These are phyloP conservation scores for Alternaria sp. DNA, from an alignment of 2,329 filamentous ascomycete species.

Conservation along the genomic window DNA sequence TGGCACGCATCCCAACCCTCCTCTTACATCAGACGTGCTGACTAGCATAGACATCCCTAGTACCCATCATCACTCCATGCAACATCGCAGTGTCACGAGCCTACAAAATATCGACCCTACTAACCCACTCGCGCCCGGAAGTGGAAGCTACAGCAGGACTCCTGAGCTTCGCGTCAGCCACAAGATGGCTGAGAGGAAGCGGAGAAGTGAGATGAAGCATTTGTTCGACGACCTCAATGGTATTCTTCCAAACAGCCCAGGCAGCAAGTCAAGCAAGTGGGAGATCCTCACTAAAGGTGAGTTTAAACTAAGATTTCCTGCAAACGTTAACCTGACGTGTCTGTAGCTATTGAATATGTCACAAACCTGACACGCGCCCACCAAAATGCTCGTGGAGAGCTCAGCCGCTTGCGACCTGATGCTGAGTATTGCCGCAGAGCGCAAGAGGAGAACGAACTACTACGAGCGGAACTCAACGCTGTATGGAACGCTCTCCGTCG, in stretches of 20 bases:
- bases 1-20: conserved; percentile 46
- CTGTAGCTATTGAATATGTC: conserved; percentile 61
- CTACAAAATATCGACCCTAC: conserved; percentile 68
- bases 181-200: conserved; percentile 84
- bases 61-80: conserved; percentile 76
- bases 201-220: conserved; percentile 87
- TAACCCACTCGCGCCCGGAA: conserved; percentile 59
- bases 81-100: conserved; percentile 75
- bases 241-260: conserved; percentile 79
- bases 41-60: conserved; percentile 53
- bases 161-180: conserved; percentile 84
- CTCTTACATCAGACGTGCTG: conserved; percentile 26
- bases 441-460: conserved; percentile 58
- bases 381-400: conserved; percentile 51
- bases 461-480: conserved; percentile 57
- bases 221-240: conserved; percentile 82
- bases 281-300: conserved; percentile 85
- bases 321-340: conserved; percentile 21
- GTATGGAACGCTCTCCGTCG: conserved; percentile 58
- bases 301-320: conserved; percentile 32
- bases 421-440: conserved; percentile 55
- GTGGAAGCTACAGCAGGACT: conserved; percentile 82
- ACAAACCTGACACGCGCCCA: conserved; percentile 52
- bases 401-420: conserved; percentile 55
- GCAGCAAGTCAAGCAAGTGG: conserved; percentile 88